Evolutionary conservation across 805 yeast species (phyloP).

Genomic region (Candida easanensis): DNA sequence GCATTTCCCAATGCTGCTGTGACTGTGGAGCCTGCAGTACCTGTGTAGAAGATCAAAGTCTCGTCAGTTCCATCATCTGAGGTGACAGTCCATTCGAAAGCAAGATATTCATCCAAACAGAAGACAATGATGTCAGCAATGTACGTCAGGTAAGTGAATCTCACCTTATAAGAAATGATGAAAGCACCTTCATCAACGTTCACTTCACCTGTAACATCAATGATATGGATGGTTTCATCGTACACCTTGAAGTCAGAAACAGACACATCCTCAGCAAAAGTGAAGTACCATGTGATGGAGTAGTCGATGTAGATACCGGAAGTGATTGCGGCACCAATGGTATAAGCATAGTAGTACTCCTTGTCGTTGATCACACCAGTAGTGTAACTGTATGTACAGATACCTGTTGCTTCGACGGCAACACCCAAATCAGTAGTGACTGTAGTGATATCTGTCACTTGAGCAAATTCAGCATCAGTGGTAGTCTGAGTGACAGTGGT

Average conservation of each 20-base stretch:
- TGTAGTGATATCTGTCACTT: no score
- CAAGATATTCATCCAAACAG: slow-evolving; percentile 10
- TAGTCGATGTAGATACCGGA: no score
- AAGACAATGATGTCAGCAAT: background rate
- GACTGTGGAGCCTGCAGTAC: slow-evolving; percentile 15
- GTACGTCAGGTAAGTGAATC: slow-evolving; percentile 1
- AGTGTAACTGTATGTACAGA: no score
- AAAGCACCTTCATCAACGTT: slow-evolving; percentile 19
- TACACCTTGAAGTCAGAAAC: slow-evolving; percentile 13
- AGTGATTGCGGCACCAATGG: no score
- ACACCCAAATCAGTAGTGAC: no score
- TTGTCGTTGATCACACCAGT: no score
- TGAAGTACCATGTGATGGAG: no score
- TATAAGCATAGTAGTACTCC: no score
- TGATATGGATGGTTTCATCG: slow-evolving; percentile 6
- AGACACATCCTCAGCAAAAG: no score
- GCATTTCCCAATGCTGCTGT: background rate
- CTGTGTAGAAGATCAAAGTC: slow-evolving; percentile 17
- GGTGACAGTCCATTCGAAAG: slow-evolving; percentile 7
- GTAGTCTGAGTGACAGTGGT: no score
- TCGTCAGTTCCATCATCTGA: slow-evolving; percentile 1
- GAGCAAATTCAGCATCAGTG: no score
- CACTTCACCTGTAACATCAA: slow-evolving; percentile 11
- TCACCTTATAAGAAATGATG: slow-evolving; percentile 10
- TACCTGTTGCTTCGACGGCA: no score